Evolutionary conservation across 2,329 filamentous ascomycete species (phyloP), one percentile per base, ranked within the genome.

Genomic region (Ceratocystis cacaofunesta): DNA sequence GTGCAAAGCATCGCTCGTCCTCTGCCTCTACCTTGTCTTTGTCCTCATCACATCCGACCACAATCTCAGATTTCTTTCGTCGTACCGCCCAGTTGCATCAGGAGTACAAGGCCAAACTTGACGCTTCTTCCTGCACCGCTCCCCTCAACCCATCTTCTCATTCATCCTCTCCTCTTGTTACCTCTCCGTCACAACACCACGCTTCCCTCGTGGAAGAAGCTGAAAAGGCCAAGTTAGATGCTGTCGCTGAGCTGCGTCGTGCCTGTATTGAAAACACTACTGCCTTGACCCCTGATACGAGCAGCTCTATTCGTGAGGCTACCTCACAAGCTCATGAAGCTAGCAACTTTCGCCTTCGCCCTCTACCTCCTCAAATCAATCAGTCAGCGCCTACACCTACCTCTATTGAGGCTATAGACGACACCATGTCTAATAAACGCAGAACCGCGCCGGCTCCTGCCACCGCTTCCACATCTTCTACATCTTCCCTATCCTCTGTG

Each of bases 281-380:
- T 69, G 71, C 72, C 60, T 70, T 72, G 66, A 69, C 68, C 30
- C 72, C 70, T 30, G 69, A 68, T 36, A 67, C 69, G 4, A 76
- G 77, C 69, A 79, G 78, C 69, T 76, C 75, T 60, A 69, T 77
- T 19, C 75, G 77, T 57, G 64, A 64, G 30, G 44, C 43, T 22
- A 50, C 58, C 7, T 22, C 50, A 22, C 46, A 50, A 15, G 55
- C 58, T 36, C 22, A 25, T 25, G 22, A 22, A 28, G 58, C 58
- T 32, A 50, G 55, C 25, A 63, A 50, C 4, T 63, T 61, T 36
- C 66, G 63, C n/a, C 48, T 62, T 6, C 66, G 63, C 46, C 62
- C 68, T 48, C 50, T 64, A 48, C 64, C 63, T 15, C 52, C 17
- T 7, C 41, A 36, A 25, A 36, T 50, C 30, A 66, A 57, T 19